A percentile compares a stretch with the other conserved stretches of the same genome.
phyloP scores from a whole-genome alignment of 768 basidiomycete species.

The Suillus luteus region DNA sequence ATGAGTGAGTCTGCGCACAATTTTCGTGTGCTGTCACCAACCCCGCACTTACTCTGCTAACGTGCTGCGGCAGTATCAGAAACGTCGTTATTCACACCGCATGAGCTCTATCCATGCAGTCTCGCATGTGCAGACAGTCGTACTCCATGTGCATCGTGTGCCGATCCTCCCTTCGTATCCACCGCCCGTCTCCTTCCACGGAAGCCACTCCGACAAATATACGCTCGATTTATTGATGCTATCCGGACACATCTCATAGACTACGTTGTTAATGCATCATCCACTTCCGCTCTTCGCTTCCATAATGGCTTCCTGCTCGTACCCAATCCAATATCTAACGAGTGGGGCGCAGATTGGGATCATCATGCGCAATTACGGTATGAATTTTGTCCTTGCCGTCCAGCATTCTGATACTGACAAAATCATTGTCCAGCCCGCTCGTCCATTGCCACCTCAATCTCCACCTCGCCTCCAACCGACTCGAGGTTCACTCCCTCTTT shows the following conservation, averaged over 20 bases:
- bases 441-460: constrained; percentile 63
- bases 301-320: constrained; percentile 67
- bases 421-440: constrained; percentile 47
- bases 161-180: constrained; percentile 27
- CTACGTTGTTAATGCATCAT: constrained; percentile 52
- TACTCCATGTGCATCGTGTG: constrained; percentile 43
- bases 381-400: constrained; percentile 11
- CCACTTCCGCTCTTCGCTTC: constrained; percentile 48
- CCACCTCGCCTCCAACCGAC: constrained; percentile 44
- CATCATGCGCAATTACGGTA: constrained; percentile 52
- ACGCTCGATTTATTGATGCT: constrained; percentile 59
- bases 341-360: constrained; percentile 72
- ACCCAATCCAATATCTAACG: constrained; percentile 43
- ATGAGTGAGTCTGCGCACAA: constrained; percentile 42
- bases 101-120: constrained; percentile 57
- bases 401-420: constrained; percentile 2
- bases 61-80: constrained; percentile 40
- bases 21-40: constrained; percentile 12
- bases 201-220: constrained; percentile 42
- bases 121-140: constrained; percentile 42
- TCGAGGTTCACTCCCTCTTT: constrained; percentile 69
- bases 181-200: constrained; percentile 47
- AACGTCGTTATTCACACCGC: constrained; percentile 45
- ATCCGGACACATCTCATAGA: constrained; percentile 54
- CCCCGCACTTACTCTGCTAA: background rate